Percentiles rank a stretch among this genome's conserved stretches.
These are phyloP conservation scores for Triglochin maritima DNA, from an alignment of 106 monocot genomes.

Conservation along the genomic window DNA sequence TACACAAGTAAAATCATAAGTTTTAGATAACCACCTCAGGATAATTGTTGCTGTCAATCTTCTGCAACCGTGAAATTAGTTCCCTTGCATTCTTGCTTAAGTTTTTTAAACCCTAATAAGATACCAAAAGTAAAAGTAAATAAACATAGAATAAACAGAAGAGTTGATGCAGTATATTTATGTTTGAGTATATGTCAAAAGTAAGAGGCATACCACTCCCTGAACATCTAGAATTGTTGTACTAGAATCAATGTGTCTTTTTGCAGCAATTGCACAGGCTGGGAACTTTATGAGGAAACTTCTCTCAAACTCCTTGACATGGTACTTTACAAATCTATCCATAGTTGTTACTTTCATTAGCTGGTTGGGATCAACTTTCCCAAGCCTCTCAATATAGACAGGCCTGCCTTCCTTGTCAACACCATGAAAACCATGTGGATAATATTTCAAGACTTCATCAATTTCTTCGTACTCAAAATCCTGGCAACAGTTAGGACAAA, in stretches of 20 bases:
- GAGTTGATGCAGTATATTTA: neutral
- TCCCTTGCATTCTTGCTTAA: conserved; percentile 76
- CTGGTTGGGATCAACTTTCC: conserved; percentile 61
- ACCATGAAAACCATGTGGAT: conserved; percentile 80
- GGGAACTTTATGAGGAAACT: conserved; percentile 59
- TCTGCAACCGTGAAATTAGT: conserved; percentile 59
- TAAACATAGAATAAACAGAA: neutral
- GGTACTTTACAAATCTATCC: conserved; percentile 63
- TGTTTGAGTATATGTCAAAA: neutral
- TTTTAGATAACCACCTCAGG: conserved; percentile 39
- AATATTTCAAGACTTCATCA: conserved; percentile 48
- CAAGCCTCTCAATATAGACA: conserved; percentile 66
- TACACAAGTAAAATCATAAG: too few species aligned
- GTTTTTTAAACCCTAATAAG: conserved; percentile 64
- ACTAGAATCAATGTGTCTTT: conserved; percentile 67
- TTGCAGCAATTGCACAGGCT: conserved; percentile 75
- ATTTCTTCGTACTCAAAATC: conserved; percentile 58
- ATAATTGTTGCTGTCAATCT: conserved; percentile 72
- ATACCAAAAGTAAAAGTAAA: neutral
- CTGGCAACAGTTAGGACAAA: conserved; percentile 13
- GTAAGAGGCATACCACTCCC: conserved; percentile 51
- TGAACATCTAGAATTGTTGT: conserved; percentile 83
- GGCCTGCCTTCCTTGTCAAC: conserved; percentile 81
- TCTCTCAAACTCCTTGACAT: conserved; percentile 72
- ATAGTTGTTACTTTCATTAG: conserved; percentile 71